Conservation (phyloP, 2,329 filamentous ascomycete species). For the Sphaerulina musiva region DNA sequence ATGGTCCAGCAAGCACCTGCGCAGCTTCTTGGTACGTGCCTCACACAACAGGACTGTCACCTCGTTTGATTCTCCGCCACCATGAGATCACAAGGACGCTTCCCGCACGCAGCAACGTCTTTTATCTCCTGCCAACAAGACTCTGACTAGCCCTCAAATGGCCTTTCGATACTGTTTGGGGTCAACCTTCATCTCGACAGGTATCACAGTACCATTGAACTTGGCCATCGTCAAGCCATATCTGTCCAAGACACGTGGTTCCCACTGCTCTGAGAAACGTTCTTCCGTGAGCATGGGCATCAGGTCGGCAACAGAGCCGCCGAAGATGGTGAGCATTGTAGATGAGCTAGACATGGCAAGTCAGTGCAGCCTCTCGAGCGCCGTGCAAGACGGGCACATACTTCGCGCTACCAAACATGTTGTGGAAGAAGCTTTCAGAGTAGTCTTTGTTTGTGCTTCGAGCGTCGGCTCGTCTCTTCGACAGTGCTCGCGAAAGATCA, state of each 20-base stretch:
- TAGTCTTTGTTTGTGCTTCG: conserved; percentile 35
- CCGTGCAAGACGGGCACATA: conserved; percentile 10
- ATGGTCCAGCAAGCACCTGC: background rate
- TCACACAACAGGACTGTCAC: background rate
- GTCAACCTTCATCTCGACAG: conserved; percentile 36
- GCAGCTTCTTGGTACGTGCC: background rate
- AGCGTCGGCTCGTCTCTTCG: conserved; percentile 34
- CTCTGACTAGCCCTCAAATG: background rate
- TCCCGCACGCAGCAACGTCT: background rate
- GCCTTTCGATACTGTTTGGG: conserved; percentile 24
- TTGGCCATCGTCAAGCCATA: conserved; percentile 40
- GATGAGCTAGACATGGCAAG: conserved; percentile 30
- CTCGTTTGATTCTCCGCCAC: background rate
- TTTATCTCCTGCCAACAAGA: background rate
- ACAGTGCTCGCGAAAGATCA: conserved; percentile 34
- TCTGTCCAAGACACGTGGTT: conserved; percentile 34
- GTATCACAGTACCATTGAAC: conserved; percentile 38
- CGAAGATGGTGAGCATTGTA: conserved; percentile 41
- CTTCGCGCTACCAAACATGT: conserved; percentile 38
- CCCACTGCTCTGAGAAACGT: conserved; percentile 38
- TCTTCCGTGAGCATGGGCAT: conserved; percentile 39
- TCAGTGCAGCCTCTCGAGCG: conserved; percentile 1
- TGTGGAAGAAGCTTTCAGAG: conserved; percentile 31
- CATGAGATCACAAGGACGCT: background rate
- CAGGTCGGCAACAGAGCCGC: conserved; percentile 35